Conservation (phyloP, 2,329 filamentous ascomycete genomes). For the Sporothrix brasiliensis region DNA sequence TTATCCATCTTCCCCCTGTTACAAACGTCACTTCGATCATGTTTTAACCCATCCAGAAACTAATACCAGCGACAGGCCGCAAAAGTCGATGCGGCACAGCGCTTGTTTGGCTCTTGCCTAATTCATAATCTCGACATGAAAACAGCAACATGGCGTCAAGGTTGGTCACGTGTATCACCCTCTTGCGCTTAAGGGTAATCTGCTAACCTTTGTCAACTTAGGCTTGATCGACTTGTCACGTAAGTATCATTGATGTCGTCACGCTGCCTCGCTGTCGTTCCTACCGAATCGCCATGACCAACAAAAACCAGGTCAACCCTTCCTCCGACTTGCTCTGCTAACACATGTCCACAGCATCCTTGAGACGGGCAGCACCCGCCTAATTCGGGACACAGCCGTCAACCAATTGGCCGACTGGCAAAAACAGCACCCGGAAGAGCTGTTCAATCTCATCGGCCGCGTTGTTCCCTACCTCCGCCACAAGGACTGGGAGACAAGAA, state of each 20-base stretch:
- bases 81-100: slow-evolving; percentile 23
- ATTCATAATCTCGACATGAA: slow-evolving; percentile 40
- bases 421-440: slow-evolving; percentile 94
- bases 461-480: slow-evolving; percentile 95
- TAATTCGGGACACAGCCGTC: slow-evolving; percentile 96
- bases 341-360: slow-evolving; percentile 65
- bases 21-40: background rate
- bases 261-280: background rate
- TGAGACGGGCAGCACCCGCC: slow-evolving; percentile 92
- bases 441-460: slow-evolving; percentile 90
- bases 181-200: background rate
- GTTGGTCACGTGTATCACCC: slow-evolving; percentile 43
- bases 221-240: slow-evolving; percentile 85
- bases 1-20: background rate
- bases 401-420: slow-evolving; percentile 97
- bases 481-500: slow-evolving; percentile 96
- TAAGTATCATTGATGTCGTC: slow-evolving; percentile 54
- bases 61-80: background rate
- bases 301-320: background rate
- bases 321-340: background rate
- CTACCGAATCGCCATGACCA: background rate
- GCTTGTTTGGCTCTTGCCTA: slow-evolving; percentile 32
- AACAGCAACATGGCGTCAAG: slow-evolving; percentile 59
- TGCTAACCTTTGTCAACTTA: slow-evolving; percentile 47
- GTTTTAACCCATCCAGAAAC: background rate